phyloP scores from a whole-genome alignment of 345 rosid species.

The Odontarrhena argentea region DNA sequence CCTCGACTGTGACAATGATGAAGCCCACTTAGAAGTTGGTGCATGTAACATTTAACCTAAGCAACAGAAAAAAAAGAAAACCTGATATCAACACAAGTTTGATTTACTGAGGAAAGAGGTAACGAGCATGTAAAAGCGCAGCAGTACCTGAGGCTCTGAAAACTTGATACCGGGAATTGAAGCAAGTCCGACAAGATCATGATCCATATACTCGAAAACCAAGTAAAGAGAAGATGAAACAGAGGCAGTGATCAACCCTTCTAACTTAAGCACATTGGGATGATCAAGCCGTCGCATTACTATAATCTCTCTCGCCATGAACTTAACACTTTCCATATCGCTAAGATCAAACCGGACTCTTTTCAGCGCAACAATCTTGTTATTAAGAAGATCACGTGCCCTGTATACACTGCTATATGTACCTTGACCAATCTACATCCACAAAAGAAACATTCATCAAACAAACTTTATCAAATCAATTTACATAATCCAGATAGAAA shows the following conservation, averaged over 20 bases:
- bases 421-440: conserved; percentile 95
- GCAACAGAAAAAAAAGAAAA: not conserved
- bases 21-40: conserved; percentile 90
- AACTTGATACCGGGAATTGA: conserved; percentile 83
- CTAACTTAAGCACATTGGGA: conserved; percentile 86
- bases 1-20: conserved; percentile 87
- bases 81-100: not conserved
- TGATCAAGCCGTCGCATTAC: conserved; percentile 87
- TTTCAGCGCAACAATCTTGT: conserved; percentile 84
- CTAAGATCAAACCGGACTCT: conserved; percentile 79
- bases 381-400: conserved; percentile 68
- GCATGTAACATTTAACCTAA: conserved; percentile 96
- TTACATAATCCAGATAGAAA: conserved; percentile 43
- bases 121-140: not conserved
- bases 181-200: conserved; percentile 91
- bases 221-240: conserved; percentile 78
- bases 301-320: conserved; percentile 90
- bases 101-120: not conserved
- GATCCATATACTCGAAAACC: conserved; percentile 97
- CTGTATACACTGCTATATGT: conserved; percentile 90
- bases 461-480: not conserved
- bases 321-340: conserved; percentile 83
- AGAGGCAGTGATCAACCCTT: conserved; percentile 86
- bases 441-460: not conserved
- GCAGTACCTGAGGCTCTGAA: conserved; percentile 78